Evolutionary conservation across 306 rosid species (phyloP), one percentile per base, ranked within the genome.

Genomic region (Cucumis sativus): DNA sequence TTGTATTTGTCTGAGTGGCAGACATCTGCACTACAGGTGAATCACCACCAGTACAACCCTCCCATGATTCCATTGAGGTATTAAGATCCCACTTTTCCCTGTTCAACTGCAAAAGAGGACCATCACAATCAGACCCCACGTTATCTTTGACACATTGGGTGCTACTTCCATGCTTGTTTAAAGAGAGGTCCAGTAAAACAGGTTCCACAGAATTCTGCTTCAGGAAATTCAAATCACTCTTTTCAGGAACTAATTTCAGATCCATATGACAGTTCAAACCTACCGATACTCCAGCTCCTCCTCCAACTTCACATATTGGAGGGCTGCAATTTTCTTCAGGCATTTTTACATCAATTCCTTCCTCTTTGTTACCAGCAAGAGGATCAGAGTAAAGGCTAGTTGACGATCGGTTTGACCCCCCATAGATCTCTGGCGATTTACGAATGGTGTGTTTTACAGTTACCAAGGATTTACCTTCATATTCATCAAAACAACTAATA

Each of bases 31-130:
- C 84, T 43, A 75, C 81, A 70, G 84, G 33, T 10, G 91, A 82
- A 78, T 85, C 88, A 57, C 74, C 88, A 57, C 70, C 79, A 17
- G 65, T 85, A 83, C 87, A 30, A 88, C 89, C 92, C 52, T 82
- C 93, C 99, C 98, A 96, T n/a, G 97, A 92, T 79, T 96, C 99
- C 97, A 96, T 91, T 8, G 93, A 89, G 78, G 96, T 92, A 86
- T 96, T 96, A 77, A 96, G 85, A 88, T 96, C 99, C 99, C 99
- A 96, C 76, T 92, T 92, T 80, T 89, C 98, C 85, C 99, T 84
- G 80, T 79, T 86, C 64, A 89, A 84, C 55, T 84, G 83, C 63
- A 71, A 80, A 63, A 18, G 80, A 58, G 85, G 49, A 30, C 80
- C 76, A 63, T 33, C 79, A 45, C 64, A 52, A 62, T 77, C 81